Percentiles rank a stretch among this genome's conserved stretches.
Evolutionary conservation across 1,284 basidiomycete species (phyloP).

Genomic region (Apiotrichum domesticum): DNA sequence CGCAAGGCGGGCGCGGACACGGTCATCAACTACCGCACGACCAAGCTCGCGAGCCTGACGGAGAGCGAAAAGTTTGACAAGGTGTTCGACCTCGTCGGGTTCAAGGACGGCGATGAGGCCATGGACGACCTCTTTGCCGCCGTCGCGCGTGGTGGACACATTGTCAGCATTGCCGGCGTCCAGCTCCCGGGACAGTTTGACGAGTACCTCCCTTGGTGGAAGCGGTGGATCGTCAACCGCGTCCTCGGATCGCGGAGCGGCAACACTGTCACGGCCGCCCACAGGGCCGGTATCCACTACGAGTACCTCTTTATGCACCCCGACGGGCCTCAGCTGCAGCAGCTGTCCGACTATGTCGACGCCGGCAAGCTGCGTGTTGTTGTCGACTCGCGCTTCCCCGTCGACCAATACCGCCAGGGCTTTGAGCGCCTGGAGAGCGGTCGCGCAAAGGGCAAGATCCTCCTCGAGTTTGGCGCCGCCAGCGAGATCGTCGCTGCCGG

Average conservation of each 20-base stretch:
- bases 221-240: background rate
- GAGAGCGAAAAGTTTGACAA: slow-evolving; percentile 10
- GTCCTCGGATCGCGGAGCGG: background rate
- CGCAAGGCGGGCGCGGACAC: slow-evolving; percentile 49
- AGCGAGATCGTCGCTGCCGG: too few relatives aligned
- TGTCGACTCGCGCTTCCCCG: slow-evolving; percentile 11
- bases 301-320: slow-evolving; percentile 20
- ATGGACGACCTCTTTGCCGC: slow-evolving; percentile 3
- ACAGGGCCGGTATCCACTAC: slow-evolving; percentile 9
- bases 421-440: slow-evolving; percentile 14
- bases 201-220: background rate
- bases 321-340: slow-evolving; percentile 11
- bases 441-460: slow-evolving; percentile 20
- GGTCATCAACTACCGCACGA: slow-evolving; percentile 40
- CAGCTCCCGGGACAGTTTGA: slow-evolving; percentile 7
- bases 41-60: slow-evolving; percentile 1
- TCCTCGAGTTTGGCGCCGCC: background rate
- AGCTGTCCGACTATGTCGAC: slow-evolving; percentile 8
- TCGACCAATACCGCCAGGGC: slow-evolving; percentile 11
- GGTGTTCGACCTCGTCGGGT: slow-evolving; percentile 14
- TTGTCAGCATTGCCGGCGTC: slow-evolving; percentile 13
- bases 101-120: slow-evolving; percentile 5
- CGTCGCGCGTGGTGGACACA: slow-evolving; percentile 7
- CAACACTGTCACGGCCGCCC: background rate
- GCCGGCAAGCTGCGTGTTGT: slow-evolving; percentile 12